Evolutionary conservation across 2,329 filamentous ascomycete species (phyloP).

Genomic region (Ceratocystis destructans): DNA sequence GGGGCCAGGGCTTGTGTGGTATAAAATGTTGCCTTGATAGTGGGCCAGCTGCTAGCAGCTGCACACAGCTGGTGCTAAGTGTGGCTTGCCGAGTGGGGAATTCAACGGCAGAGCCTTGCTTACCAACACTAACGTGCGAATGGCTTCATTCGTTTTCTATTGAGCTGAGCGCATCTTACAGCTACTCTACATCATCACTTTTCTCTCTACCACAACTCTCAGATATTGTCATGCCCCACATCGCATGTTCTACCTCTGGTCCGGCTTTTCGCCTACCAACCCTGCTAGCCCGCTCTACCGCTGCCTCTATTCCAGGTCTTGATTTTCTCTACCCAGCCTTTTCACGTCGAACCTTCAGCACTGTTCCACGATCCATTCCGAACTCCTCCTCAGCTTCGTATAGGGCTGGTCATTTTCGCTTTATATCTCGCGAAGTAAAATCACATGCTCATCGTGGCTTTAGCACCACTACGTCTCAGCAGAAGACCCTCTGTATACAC

Average conservation of each 20-base stretch:
- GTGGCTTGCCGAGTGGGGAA: conserved; percentile 1
- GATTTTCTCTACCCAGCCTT: conserved; percentile 31
- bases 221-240: not conserved
- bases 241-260: conserved; percentile 3
- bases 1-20: conserved; percentile 20
- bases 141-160: not conserved
- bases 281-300: conserved; percentile 18
- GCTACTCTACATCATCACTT: too few relatives aligned
- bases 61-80: not conserved
- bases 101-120: not conserved
- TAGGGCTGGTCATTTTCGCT: not conserved
- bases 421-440: not conserved
- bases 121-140: not conserved
- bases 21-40: conserved; percentile 14
- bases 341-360: not conserved
- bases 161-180: not conserved
- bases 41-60: conserved; percentile 9
- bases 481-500: conserved; percentile 37
- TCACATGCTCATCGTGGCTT: conserved; percentile 25
- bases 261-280: conserved; percentile 11
- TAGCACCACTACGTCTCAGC: conserved; percentile 26
- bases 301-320: conserved; percentile 24
- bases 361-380: not conserved
- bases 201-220: too few relatives aligned
- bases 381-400: not conserved